Conservation (phyloP, 2,329 filamentous ascomycete species). For the Penicillium hesseltinei region DNA sequence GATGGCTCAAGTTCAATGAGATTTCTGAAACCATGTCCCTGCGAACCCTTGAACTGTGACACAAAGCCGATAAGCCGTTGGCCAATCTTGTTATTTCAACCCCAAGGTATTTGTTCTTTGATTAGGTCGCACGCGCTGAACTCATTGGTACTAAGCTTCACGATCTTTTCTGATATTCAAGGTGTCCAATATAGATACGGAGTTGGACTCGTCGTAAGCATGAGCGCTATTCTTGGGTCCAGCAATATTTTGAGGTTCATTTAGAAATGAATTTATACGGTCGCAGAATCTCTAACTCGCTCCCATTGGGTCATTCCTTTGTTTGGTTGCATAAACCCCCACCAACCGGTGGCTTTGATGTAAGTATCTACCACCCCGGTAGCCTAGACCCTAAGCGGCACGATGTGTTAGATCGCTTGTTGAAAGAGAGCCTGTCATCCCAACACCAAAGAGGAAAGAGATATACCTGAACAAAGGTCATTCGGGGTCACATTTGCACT, state of each 20-base stretch:
- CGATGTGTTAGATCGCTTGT: neutral
- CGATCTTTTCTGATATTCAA: neutral
- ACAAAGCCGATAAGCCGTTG: neutral
- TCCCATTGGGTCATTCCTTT: neutral
- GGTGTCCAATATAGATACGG: neutral
- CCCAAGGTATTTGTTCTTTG: neutral
- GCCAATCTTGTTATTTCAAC: neutral
- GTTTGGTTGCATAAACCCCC: neutral
- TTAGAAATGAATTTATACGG: neutral
- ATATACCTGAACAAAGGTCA: neutral
- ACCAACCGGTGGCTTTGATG: neutral
- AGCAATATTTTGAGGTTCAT: neutral
- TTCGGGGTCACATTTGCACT: neutral
- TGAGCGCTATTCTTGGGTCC: neutral
- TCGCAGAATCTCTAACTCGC: rapidly evolving
- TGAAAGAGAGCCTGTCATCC: neutral
- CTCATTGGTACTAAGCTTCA: too few species aligned
- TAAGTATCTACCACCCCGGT: neutral
- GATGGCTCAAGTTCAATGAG: neutral
- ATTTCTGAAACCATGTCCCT: neutral
- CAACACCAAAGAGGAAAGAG: neutral
- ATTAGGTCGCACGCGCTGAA: neutral
- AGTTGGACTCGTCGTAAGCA: too few species aligned
- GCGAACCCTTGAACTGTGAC: neutral
- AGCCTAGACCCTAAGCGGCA: neutral